Base-by-base conservation (phyloP, 441 rosid species). In the Gossypium gossypioides region DNA sequence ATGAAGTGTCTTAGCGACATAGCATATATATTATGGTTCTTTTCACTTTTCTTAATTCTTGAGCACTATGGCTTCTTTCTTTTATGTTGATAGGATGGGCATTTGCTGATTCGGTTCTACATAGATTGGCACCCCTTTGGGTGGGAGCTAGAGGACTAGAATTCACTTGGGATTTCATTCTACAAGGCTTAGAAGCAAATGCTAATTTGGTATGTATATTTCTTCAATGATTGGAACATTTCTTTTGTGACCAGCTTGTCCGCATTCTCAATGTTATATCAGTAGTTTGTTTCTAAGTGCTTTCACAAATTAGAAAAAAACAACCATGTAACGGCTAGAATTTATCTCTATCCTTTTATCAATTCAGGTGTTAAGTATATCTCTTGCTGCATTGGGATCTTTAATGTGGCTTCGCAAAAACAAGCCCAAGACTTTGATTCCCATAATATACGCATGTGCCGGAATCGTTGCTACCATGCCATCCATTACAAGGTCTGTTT, bases 121-220 rank as follows among this genome's bases (percentile, higher is more conserved):
- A 94, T 80, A 86, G 90, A 80, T 81, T 91, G 81, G 98, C 96
- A 67, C 96, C 95, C 44, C 95, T 93, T 21, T 90, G 98, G 98
- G 93, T 89, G 58, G 97, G 96, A 68, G 96, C 97, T 59, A 84
- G 96, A 80, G 97, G 97, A 64, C 85, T 88, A 60, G 97, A 94
- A 77, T 91, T 94, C 80, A 94, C 96, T 24, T 91, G 98, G 98
- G 97, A 90, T 40, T 91, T 82, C 77, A 81, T 93, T 77, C 73
- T 93, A 25, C 97, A 91, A 77, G 98, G 98, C 56, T 88, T 93
- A 52, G 98, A 93, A 89, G 95, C 98, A 68, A 93, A 93, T 82
- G 96, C 98, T 12, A 91, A 93, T 80, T 80, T 93, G 96, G 98
- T 86, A 83, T 18, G 75, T 61, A 63, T 66, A 5, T 46, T 50